Evolutionary conservation across 2,329 filamentous ascomycete species (phyloP), one percentile per base, ranked within the genome.

Genomic region (Nemania serpens): DNA sequence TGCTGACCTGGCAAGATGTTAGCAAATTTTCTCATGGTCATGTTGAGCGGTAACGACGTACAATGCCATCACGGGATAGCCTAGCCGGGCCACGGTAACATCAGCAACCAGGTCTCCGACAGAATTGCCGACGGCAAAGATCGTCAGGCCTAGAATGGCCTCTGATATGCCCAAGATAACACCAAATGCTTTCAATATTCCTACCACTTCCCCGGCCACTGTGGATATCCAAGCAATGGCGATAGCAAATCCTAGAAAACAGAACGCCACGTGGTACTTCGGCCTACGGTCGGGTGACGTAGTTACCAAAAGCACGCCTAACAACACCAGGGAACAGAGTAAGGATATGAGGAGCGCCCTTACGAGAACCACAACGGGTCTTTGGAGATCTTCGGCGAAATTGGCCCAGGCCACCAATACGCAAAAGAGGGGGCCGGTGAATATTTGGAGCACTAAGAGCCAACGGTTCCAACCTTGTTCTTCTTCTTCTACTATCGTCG

Each of bases 121-220:
- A 9, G 91, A 96, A 76, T 99, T 99, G 29, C 95, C 95, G 36
- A 97, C 92, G 2, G 95, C 95, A 74, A 99, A 99, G 56, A 99
- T 89, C 15, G 95, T 99, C 53, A 99, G 84, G 1, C 95, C 95
- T 11, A 99, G 84, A 64, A 99, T 91, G 3, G 95, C 95, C 76
- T 99, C 95, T 15, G 90, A 95, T 73, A 99, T 99, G 71, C 91
- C 89, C 58, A 97, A 80, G 52, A 99, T 91, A 33, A 98, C 91
- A 9, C 95, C 95, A 50, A 98, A 81, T 0, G 95, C 90, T 77
- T 99, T 98, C 65, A 99, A 83, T 5, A 97, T 90, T 34, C 92
- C 93, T 5, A 99, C 95, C 5, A 99, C 95, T 78, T 99, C 94
- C 37, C 92, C 91, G 1, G 95, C 94, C 68, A 99, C 93, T 1